phyloP scores from a whole-genome alignment of 2,329 filamentous ascomycete species.

The Phaeophleospora eucalypticola region DNA sequence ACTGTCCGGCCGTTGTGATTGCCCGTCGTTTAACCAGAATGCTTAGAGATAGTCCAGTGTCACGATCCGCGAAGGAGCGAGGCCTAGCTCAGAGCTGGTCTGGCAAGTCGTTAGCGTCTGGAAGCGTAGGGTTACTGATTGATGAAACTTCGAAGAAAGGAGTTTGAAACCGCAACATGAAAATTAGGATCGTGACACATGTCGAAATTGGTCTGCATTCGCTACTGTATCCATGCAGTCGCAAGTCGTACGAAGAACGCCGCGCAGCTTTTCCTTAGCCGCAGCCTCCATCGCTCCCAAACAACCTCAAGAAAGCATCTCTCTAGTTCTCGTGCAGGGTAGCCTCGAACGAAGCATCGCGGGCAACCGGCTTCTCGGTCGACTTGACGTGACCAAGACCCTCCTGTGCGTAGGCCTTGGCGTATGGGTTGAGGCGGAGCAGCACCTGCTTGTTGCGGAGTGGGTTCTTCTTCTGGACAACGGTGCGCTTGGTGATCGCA shows the following conservation, averaged over 20 bases:
- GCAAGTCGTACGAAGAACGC: slow-evolving; percentile 16
- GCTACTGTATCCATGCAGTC: slow-evolving; percentile 4
- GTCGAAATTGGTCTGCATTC: slow-evolving; percentile 8
- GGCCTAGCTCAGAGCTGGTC: too few relatives aligned
- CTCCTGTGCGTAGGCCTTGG: slow-evolving; percentile 81
- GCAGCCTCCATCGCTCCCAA: slow-evolving; percentile 17
- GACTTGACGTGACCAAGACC: slow-evolving; percentile 71
- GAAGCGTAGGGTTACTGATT: too few relatives aligned
- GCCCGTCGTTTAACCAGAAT: too few relatives aligned
- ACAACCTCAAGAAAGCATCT: slow-evolving; percentile 15
- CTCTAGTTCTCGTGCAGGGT: slow-evolving; percentile 48
- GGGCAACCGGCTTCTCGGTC: slow-evolving; percentile 57
- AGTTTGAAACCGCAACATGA: too few relatives aligned
- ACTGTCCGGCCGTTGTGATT: too few relatives aligned
- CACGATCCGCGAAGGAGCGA: too few relatives aligned
- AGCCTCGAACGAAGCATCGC: slow-evolving; percentile 50
- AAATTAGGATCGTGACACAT: not conserved
- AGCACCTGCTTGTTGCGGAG: slow-evolving; percentile 98
- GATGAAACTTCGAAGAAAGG: not conserved
- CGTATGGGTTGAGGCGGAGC: slow-evolving; percentile 98
- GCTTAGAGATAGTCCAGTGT: too few relatives aligned
- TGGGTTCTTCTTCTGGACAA: slow-evolving; percentile 99
- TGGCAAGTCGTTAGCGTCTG: too few relatives aligned
- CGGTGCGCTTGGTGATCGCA: slow-evolving; percentile 79
- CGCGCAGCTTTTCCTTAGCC: slow-evolving; percentile 20